These are phyloP conservation scores for Paecilomyces sp. DNA, from an alignment of 2,329 filamentous ascomycete species.

Conservation along the genomic window DNA sequence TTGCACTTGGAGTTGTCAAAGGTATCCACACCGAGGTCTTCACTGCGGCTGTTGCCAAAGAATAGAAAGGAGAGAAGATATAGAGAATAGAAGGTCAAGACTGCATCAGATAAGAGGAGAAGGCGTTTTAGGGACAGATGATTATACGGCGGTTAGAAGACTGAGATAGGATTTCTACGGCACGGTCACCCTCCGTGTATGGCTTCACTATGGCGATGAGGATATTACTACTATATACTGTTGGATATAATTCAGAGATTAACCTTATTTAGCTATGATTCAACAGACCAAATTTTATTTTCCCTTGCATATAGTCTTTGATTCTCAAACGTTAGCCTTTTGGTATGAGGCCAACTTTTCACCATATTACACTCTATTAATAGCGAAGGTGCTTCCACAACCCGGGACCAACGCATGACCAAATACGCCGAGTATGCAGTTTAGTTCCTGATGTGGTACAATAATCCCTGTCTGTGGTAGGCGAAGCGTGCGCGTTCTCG, in stretches of 20 bases:
- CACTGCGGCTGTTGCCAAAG: not conserved
- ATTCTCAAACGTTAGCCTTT: no score
- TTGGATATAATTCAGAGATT: not conserved
- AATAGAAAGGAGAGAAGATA: not conserved
- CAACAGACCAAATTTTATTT: not conserved
- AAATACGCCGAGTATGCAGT: no score
- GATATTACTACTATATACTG: not conserved
- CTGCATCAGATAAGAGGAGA: not conserved
- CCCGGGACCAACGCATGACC: no score
- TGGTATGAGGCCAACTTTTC: no score
- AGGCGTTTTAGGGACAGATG: not conserved
- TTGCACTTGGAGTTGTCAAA: not conserved
- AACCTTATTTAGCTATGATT: not conserved
- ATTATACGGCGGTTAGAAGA: not conserved
- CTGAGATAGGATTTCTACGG: not conserved
- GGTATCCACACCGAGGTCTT: not conserved
- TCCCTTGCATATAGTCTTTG: not conserved
- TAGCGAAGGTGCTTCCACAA: no score
- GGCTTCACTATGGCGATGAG: not conserved
- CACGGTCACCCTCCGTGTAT: not conserved
- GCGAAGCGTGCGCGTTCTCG: no score
- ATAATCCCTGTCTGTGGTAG: no score
- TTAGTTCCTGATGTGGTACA: no score
- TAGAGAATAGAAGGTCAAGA: not conserved
- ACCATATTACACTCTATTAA: no score